Percentiles rank a stretch among this genome's conserved stretches.
phyloP scores from a whole-genome alignment of 202 grass and related monocot species.

The Saccharum hybrid region DNA sequence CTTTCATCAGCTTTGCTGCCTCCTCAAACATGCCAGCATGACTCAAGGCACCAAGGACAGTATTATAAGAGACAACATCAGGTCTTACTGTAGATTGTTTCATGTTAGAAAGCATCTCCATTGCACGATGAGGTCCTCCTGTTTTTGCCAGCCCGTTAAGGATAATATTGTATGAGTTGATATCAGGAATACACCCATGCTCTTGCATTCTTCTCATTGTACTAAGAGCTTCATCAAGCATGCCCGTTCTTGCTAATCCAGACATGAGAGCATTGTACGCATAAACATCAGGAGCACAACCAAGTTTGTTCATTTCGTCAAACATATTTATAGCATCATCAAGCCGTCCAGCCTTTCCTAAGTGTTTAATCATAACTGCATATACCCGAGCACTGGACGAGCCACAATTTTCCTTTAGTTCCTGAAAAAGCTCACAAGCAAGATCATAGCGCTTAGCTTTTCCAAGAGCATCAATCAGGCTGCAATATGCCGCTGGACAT shows the following conservation, averaged over 20 bases:
- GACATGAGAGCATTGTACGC: slow-evolving; percentile 96
- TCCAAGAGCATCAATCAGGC: slow-evolving; percentile 90
- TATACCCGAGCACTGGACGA: slow-evolving; percentile 86
- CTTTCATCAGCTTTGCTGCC: slow-evolving; percentile 80
- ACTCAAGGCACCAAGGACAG: slow-evolving; percentile 83
- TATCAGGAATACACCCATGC: slow-evolving; percentile 85
- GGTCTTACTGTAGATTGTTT: slow-evolving; percentile 70
- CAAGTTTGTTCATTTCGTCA: slow-evolving; percentile 93
- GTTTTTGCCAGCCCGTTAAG: slow-evolving; percentile 74
- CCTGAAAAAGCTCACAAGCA: slow-evolving; percentile 87
- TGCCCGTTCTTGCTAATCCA: slow-evolving; percentile 75
- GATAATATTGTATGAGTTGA: slow-evolving; percentile 92
- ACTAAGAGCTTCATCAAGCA: slow-evolving; percentile 88
- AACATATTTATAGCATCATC: slow-evolving; percentile 87
- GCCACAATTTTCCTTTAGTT: slow-evolving; percentile 91
- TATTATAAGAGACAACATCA: slow-evolving; percentile 91
- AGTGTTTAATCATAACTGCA: slow-evolving; percentile 99
- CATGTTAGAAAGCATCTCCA: slow-evolving; percentile 96
- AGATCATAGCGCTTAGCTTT: slow-evolving; percentile 87
- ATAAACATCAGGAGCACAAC: slow-evolving; percentile 80
- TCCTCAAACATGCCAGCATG: slow-evolving; percentile 88
- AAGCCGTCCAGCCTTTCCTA: slow-evolving; percentile 77
- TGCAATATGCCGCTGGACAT: slow-evolving; percentile 87
- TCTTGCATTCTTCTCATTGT: slow-evolving; percentile 95
- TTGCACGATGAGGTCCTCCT: slow-evolving; percentile 67